These are phyloP conservation scores for Tolypocladium amazonense DNA, from an alignment of 2,329 filamentous ascomycete genomes.

Conservation along the genomic window DNA sequence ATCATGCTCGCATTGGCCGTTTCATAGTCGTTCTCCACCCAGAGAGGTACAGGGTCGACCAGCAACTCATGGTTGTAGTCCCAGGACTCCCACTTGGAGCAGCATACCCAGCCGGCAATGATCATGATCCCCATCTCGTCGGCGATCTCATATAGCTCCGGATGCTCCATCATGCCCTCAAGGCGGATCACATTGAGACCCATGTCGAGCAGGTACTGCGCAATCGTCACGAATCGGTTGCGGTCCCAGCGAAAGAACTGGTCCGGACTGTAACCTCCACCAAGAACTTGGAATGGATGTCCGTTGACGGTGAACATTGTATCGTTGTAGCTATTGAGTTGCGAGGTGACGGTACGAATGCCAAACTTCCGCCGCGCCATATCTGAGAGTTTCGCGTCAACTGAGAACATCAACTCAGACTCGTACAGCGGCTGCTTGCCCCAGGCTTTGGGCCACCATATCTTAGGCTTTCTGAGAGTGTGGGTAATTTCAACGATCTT, in stretches of 20 bases:
- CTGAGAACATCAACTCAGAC: constrained; percentile 16
- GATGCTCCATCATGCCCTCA: constrained; percentile 55
- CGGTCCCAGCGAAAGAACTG: constrained; percentile 49
- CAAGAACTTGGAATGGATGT: constrained; percentile 47
- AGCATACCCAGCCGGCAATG: constrained; percentile 55
- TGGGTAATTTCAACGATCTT: constrained; percentile 23
- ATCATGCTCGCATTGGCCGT: constrained; percentile 44
- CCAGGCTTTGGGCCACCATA: constrained; percentile 56
- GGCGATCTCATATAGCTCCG: constrained; percentile 46
- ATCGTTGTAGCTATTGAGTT: constrained; percentile 41
- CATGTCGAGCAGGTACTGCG: constrained; percentile 45
- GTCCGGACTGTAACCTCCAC: constrained; percentile 49
- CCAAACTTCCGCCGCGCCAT: constrained; percentile 14
- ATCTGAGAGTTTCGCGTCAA: constrained; percentile 19
- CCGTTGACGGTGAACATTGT: constrained; percentile 45
- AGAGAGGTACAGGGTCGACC: constrained; percentile 25
- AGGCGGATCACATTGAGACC: constrained; percentile 53
- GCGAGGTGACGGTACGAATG: constrained; percentile 31
- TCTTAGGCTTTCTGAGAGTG: constrained; percentile 29
- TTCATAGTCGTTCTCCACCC: constrained; percentile 42
- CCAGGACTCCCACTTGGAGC: constrained; percentile 59
- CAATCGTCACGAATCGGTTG: constrained; percentile 35
- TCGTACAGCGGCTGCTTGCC: constrained; percentile 43
- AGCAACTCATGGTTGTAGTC: constrained; percentile 43
- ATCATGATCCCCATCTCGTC: constrained; percentile 52